Percentiles rank a stretch among this genome's conserved stretches.
These are phyloP conservation scores for Angomonas desouzai DNA, from an alignment of 208 protist genomes.

Conservation along the genomic window DNA sequence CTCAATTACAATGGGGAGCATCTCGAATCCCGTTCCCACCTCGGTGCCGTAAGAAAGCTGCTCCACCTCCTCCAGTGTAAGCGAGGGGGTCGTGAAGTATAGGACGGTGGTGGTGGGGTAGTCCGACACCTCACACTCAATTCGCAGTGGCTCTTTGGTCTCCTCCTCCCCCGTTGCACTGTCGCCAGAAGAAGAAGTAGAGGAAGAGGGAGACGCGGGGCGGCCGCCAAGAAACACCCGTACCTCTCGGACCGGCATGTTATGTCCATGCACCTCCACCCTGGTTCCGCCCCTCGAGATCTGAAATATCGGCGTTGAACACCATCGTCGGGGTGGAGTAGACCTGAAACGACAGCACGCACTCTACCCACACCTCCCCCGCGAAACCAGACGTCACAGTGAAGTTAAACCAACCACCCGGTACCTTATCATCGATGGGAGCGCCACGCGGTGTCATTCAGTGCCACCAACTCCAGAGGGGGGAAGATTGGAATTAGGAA, in stretches of 20 bases:
- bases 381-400: slow-evolving; percentile 24
- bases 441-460: slow-evolving; percentile 23
- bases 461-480: slow-evolving; percentile 11
- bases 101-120: slow-evolving; percentile 15
- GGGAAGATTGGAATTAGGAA: slow-evolving; percentile 8
- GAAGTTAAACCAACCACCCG: slow-evolving; percentile 34
- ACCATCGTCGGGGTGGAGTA: slow-evolving; percentile 20
- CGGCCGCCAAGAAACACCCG: slow-evolving; percentile 8
- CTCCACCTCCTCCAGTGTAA: slow-evolving; percentile 14
- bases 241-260: slow-evolving; percentile 25
- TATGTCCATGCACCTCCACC: slow-evolving; percentile 26
- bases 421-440: slow-evolving; percentile 26
- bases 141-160: neutral
- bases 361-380: slow-evolving; percentile 23
- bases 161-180: neutral
- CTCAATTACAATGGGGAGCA: slow-evolving; percentile 14
- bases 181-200: neutral
- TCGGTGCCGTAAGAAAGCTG: slow-evolving; percentile 13
- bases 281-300: slow-evolving; percentile 19
- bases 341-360: slow-evolving; percentile 29
- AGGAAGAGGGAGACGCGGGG: neutral
- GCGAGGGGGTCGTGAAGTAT: slow-evolving; percentile 23
- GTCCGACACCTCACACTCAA: slow-evolving; percentile 19
- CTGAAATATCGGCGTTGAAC: slow-evolving; percentile 22
- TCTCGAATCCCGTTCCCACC: slow-evolving; percentile 13